Evolutionary conservation across 2,329 filamentous ascomycete species (phyloP).

Genomic region (Herpotrichia juniperi): DNA sequence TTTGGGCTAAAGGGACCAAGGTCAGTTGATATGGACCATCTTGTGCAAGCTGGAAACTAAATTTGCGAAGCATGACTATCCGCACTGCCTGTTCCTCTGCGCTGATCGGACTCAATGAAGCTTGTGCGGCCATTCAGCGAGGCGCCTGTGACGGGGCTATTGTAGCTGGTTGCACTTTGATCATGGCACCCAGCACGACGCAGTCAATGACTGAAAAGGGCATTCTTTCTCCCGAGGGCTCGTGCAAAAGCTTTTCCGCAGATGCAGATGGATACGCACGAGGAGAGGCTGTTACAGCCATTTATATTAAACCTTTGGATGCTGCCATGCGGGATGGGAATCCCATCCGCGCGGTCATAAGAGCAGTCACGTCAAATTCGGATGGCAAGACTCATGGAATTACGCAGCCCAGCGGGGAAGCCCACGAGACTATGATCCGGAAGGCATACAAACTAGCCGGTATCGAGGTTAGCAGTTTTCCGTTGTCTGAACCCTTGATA

Average conservation of each 20-base stretch:
- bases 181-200: slow-evolving; percentile 21
- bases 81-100: slow-evolving; percentile 45
- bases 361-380: slow-evolving; percentile 41
- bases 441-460: slow-evolving; percentile 9
- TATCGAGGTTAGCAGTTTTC: neutral
- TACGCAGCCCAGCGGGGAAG: slow-evolving; percentile 60
- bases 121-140: slow-evolving; percentile 11
- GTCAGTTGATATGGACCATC: neutral
- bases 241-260: slow-evolving; percentile 20
- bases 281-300: slow-evolving; percentile 44
- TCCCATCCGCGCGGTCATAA: slow-evolving; percentile 51
- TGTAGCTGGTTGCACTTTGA: slow-evolving; percentile 25
- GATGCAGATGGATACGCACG: slow-evolving; percentile 26
- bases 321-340: slow-evolving; percentile 64
- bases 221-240: slow-evolving; percentile 19
- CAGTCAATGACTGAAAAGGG: slow-evolving; percentile 12
- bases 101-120: slow-evolving; percentile 31
- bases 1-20: slow-evolving; percentile 25
- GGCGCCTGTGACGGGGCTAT: slow-evolving; percentile 20
- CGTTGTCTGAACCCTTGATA: neutral
- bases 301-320: slow-evolving; percentile 62
- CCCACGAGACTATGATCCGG: slow-evolving; percentile 36
- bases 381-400: slow-evolving; percentile 62
- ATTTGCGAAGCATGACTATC: slow-evolving; percentile 42
- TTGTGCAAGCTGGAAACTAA: slow-evolving; percentile 20